Evolutionary conservation across 805 yeast species (phyloP), one percentile per base, ranked within the genome.

Genomic region (Kodamaea kaohsiungensis): DNA sequence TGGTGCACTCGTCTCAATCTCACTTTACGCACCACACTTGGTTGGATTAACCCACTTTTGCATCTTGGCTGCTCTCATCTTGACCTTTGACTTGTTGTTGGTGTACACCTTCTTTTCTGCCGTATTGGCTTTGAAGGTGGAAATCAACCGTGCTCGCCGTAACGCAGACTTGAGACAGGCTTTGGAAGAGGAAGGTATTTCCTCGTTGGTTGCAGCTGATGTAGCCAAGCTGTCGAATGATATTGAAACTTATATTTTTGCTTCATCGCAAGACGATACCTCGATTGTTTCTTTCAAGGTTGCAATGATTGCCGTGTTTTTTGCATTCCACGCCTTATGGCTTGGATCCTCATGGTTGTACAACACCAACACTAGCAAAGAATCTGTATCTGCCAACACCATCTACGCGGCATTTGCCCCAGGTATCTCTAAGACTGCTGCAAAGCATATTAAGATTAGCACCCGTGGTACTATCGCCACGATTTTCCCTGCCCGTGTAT

Each of bases 141-240:
- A 95, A 70, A 90, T 93, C 68, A 85, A 84, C 67, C 79, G 89
- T 56, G 95, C 95, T 53, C 90, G 92, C 70, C 84, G 90, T 59
- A 88, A 91, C 47, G 85, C 89, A 55, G 83, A 84, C 53, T 81
- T 91, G 66, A 86, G 87, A 66, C 85, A 83, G 58, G 91, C 89
- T 27, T 77, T 93, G 59, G 95, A 92, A 74, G 99, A 93, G 68
- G 99, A 93, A 65, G 98, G 99, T 22, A 82, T 93, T 35, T 80
- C 88, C 45, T 83, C 84, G 40, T 69, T 76, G 47, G 88, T 88
- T 35, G 97, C 97, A 7, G 68, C 69, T 9, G 85, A 83, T 59
- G 79, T 84, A 39, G 92, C 91, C 37, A 59, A 52, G 71, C 75
- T 58, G 70, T 77, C 18, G 56, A 58, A 30, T 7, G 38, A 33